These are phyloP conservation scores for Akanthomyces dipterigenus DNA, from an alignment of 2,329 filamentous ascomycete genomes.

Conservation along the genomic window DNA sequence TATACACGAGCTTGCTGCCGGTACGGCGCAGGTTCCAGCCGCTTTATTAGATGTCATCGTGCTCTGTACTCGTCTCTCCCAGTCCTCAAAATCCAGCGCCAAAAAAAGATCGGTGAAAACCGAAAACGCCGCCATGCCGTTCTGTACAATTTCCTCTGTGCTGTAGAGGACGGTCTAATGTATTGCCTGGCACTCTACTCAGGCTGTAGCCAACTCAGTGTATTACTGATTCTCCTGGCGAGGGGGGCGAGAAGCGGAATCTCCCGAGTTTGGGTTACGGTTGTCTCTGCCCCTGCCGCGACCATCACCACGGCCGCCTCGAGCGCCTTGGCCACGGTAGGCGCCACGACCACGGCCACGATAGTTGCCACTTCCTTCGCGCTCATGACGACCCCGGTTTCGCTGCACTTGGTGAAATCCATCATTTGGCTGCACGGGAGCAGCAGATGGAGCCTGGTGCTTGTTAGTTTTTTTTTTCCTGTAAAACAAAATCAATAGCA, in stretches of 20 bases:
- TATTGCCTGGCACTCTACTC: constrained; percentile 23
- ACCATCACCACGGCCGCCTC: constrained; percentile 43
- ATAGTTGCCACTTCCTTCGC: constrained; percentile 37
- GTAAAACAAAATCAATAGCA: background rate
- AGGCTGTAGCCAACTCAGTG: constrained; percentile 16
- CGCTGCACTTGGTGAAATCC: constrained; percentile 69
- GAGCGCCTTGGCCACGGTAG: constrained; percentile 45
- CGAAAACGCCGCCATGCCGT: constrained; percentile 33
- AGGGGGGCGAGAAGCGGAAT: constrained; percentile 27
- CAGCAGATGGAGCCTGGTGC: constrained; percentile 19
- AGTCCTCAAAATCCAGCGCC: constrained; percentile 6
- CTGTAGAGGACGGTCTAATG: constrained; percentile 23
- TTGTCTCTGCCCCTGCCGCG: constrained; percentile 36
- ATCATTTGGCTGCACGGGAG: constrained; percentile 42
- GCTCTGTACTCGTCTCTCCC: background rate
- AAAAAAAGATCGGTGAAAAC: constrained; percentile 12
- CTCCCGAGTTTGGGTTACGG: constrained; percentile 26
- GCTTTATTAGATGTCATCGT: background rate
- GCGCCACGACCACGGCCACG: constrained; percentile 42
- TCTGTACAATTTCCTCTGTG: constrained; percentile 31
- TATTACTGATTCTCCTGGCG: constrained; percentile 35
- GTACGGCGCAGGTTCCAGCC: background rate
- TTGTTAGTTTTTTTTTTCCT: constrained; percentile 11
- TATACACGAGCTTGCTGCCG: background rate
- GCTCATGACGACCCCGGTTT: constrained; percentile 48